Evolutionary conservation across 129 eudicot species (phyloP), one percentile per base, ranked within the genome.

Genomic region (Erigeron canadensis): DNA sequence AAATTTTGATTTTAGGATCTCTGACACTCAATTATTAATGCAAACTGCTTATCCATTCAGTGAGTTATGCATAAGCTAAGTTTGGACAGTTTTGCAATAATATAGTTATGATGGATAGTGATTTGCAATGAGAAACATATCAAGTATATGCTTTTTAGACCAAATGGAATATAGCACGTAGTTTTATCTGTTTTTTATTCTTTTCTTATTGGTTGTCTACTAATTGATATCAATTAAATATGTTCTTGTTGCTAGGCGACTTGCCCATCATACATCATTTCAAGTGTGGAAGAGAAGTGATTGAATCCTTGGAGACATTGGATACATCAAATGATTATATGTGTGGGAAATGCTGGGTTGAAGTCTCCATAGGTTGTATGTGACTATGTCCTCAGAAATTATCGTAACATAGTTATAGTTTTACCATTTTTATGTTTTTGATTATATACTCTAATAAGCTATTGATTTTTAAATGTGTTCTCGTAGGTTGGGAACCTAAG

Each of bases 401-500:
- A 55, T 21, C 17, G 56, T 50, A 13, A 40, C 59, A 57, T 65
- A 21, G 42, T 57, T 39, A 21, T 12, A 50, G 21, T 6, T 70
- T 13, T 37, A 43, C 28, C 5, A 16, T 1, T 34, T 37, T 6
- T 28, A 18, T 8, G n/a, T 5, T 18, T 48, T 17, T 62, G 9
- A 34, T 17, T 41, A 75, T 34, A 34, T 43, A 44, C 17, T 17
- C 10, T 28, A 73, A 45, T 39, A 58, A 62, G 63, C 48, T 46
- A 34, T 47, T 46, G 17, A n/a, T 56, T 17, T 63, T 34, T n/a
- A 42, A 79, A 60, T 58, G 71, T 19, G 51, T 67, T 77, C 60
- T 47, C 22, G 73, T 87, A 89, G 98, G 77, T 44, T 87, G 95
- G 95, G 88, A 84, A 61, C 86, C 89, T 72, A 94, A 87, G 78